Evolutionary conservation across 2,329 filamentous ascomycete species (phyloP).

Genomic region (Alternaria burnsii): DNA sequence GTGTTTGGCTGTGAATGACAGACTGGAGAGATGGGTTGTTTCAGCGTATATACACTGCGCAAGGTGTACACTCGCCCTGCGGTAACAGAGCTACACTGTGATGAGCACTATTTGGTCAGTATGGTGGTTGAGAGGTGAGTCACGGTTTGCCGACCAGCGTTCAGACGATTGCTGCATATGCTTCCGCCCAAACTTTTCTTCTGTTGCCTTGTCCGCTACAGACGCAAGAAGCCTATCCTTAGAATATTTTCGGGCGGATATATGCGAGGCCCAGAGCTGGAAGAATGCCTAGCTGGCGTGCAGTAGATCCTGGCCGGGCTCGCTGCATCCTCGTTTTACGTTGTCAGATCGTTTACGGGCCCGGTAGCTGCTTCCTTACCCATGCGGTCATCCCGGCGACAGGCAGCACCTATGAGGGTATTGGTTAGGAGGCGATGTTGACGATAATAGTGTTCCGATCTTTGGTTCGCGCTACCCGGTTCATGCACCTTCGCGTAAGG

Average conservation of each 20-base stretch:
- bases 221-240: background rate
- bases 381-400: background rate
- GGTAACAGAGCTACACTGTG: background rate
- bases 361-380: background rate
- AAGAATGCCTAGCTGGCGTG: background rate
- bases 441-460: constrained; percentile 8
- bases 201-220: background rate
- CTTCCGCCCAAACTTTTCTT: background rate
- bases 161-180: background rate
- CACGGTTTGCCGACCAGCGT: background rate
- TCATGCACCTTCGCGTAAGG: constrained; percentile 2
- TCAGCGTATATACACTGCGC: background rate
- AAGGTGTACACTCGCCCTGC: too few relatives aligned
- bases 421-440: background rate
- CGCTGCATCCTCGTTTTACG: constrained; percentile 3
- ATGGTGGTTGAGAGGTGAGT: background rate
- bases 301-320: background rate
- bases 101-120: too few relatives aligned
- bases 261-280: background rate
- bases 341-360: background rate
- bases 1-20: background rate
- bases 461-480: constrained; percentile 2
- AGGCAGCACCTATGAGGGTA: background rate
- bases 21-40: background rate
- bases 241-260: background rate